Base-by-base conservation (phyloP, 495 filamentous ascomycete species). In the Neurospora sp. region DNA sequence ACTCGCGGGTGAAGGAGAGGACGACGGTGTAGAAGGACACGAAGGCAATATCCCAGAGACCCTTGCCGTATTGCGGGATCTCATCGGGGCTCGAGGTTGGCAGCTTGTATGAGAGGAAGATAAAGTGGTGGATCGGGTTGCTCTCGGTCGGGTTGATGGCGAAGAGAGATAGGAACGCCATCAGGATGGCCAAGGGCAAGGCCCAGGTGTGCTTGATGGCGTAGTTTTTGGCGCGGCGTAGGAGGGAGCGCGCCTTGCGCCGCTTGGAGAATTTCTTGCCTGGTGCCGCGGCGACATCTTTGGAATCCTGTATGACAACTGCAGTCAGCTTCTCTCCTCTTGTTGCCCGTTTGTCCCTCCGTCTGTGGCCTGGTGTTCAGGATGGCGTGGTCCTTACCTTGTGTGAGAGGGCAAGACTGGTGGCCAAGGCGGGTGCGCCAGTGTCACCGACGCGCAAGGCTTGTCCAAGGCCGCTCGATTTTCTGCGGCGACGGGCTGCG, bases 21-120 rank as follows among this genome's bases (percentile, higher is more conserved):
- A 98, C 88, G 53, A 97, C 84, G 40, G 88, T 96, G 84, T 98
- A 97, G 84, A 97, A 98, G 68, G 88, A 84, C 41, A 98, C 93
- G 75, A 98, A 96, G 27, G 90, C 89, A 70, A 97, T 87, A 80
- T 98, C 95, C 81, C 89, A 89, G 45, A 79, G 84, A 9, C 96
- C 96, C 79, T 99, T 99, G 76, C 93, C 96, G 83, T 98, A 99
- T 81, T 95, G 92, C 70, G 84, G 83, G 2, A 86, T 86, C 38
- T 87, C 84, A 61, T 81, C 84, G 17, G 86, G 80, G 44, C 82
- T 81, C 73, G 86, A 82, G 20, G 72, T 75, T 65, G 91, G 87
- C 40, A 95, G 84, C 41, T 89, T 87, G 82, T 99, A 99, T 65
- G 96, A 97, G 45, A 99, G 90, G 88, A 97, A 98, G 80, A 99